Evolutionary conservation across 2,329 filamentous ascomycete species (phyloP).

Genomic region (Sporothrix variecibatus): DNA sequence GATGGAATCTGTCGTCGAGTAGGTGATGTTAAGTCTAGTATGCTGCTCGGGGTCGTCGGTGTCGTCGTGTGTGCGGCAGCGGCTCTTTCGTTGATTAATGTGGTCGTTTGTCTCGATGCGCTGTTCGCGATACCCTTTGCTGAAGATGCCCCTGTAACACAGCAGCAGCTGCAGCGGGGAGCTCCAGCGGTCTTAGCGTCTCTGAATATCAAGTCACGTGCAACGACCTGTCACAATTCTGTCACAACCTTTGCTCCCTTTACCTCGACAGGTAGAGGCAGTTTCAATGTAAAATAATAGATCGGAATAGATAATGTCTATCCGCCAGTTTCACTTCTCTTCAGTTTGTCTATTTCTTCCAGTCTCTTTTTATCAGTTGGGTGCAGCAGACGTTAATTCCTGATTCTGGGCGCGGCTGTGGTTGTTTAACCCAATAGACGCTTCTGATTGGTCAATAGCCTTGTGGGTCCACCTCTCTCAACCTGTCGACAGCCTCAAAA

Average conservation of each 20-base stretch:
- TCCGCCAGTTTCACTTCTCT: not conserved
- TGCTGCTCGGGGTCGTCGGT: no score
- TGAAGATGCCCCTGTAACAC: constrained; percentile 14
- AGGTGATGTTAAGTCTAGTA: no score
- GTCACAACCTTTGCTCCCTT: not conserved
- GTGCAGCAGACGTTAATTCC: not conserved
- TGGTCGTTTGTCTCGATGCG: not conserved
- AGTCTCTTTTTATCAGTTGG: not conserved
- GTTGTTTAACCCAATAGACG: not conserved
- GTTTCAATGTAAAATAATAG: no score
- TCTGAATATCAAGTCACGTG: not conserved
- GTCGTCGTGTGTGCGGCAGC: not conserved
- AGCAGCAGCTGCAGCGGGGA: not conserved
- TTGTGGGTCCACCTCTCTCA: not conserved
- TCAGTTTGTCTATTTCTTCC: not conserved
- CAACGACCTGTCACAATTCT: no score
- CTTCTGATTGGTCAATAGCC: constrained; percentile 16
- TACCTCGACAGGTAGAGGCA: not conserved
- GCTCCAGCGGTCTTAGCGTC: not conserved
- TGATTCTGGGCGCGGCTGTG: not conserved
- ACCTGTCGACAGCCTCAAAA: constrained; percentile 15
- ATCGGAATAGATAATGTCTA: not conserved
- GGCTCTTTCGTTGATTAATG: not conserved
- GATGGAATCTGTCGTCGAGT: not conserved
- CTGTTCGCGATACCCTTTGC: not conserved